Conservation (phyloP, 2,329 filamentous ascomycete species). For the Claviceps purpurea region DNA sequence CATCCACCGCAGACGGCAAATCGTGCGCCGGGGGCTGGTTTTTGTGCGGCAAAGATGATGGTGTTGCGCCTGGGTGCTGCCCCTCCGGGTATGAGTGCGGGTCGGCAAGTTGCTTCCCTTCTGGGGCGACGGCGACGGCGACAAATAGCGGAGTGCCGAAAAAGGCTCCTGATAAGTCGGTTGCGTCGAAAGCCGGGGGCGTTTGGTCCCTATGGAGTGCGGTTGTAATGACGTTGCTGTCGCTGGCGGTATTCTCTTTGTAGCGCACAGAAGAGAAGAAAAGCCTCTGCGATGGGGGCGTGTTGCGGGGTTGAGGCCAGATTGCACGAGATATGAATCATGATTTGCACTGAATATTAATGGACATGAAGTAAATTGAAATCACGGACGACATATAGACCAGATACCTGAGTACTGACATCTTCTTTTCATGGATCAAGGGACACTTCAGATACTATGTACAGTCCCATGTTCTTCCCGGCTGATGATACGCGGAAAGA, state of each 20-base stretch:
- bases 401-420: neutral
- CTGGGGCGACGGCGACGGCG: slow-evolving; percentile 36
- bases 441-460: neutral
- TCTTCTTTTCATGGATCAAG: neutral
- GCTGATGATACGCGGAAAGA: too few species aligned
- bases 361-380: neutral
- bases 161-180: slow-evolving; percentile 25
- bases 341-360: neutral
- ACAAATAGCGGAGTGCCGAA: slow-evolving; percentile 46
- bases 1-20: slow-evolving; percentile 27
- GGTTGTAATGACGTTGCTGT: neutral
- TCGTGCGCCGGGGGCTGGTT: slow-evolving; percentile 70
- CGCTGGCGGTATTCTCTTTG: neutral
- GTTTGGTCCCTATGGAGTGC: neutral
- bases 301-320: neutral
- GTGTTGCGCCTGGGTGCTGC: slow-evolving; percentile 70
- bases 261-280: neutral
- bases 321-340: neutral
- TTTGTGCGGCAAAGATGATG: slow-evolving; percentile 43
- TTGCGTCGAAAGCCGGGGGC: neutral
- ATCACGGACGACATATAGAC: neutral
- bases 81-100: slow-evolving; percentile 66
- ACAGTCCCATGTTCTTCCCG: neutral
- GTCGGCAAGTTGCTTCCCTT: slow-evolving; percentile 53
- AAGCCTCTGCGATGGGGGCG: too few species aligned